phyloP scores from a whole-genome alignment of 495 filamentous ascomycete species.

The Xanthoparmelia taractica region DNA sequence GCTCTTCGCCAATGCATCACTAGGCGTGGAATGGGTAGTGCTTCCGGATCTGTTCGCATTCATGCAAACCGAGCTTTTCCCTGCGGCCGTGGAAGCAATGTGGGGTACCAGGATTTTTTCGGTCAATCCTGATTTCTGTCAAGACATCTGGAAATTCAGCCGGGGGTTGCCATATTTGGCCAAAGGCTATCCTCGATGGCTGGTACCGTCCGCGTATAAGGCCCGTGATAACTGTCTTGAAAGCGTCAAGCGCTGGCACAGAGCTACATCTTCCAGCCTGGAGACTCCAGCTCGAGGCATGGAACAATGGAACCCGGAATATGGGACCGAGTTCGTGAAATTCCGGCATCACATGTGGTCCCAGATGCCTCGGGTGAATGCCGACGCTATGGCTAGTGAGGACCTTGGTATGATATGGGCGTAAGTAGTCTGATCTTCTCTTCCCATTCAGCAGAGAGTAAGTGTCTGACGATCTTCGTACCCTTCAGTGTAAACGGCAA shows the following conservation, averaged over 20 bases:
- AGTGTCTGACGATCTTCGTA: background rate
- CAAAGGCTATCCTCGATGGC: constrained; percentile 17
- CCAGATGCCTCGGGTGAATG: constrained; percentile 7
- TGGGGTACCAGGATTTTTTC: constrained; percentile 26
- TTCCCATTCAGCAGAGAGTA: too few relatives aligned
- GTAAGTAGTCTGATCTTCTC: background rate
- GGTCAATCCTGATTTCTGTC: constrained; percentile 19
- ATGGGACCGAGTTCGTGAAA: constrained; percentile 8
- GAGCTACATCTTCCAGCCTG: too few relatives aligned
- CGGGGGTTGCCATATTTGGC: background rate
- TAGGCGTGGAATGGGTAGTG: constrained; percentile 18
- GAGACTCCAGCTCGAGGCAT: too few relatives aligned
- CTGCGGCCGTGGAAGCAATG: constrained; percentile 24
- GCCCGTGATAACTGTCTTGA: constrained; percentile 12
- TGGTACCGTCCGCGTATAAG: constrained; percentile 4
- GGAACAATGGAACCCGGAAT: constrained; percentile 12
- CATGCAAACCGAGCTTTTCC: constrained; percentile 26
- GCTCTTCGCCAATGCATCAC: background rate
- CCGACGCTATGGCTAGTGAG: constrained; percentile 16
- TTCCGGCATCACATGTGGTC: background rate
- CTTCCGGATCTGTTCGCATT: constrained; percentile 27
- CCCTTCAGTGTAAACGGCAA: constrained; percentile 4
- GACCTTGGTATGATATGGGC: constrained; percentile 22
- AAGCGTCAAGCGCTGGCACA: constrained; percentile 21
- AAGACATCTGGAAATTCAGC: constrained; percentile 15